Conservation (phyloP, 1,139 yeast genomes). For the Hyphopichia wangnamkhiaoensis region DNA sequence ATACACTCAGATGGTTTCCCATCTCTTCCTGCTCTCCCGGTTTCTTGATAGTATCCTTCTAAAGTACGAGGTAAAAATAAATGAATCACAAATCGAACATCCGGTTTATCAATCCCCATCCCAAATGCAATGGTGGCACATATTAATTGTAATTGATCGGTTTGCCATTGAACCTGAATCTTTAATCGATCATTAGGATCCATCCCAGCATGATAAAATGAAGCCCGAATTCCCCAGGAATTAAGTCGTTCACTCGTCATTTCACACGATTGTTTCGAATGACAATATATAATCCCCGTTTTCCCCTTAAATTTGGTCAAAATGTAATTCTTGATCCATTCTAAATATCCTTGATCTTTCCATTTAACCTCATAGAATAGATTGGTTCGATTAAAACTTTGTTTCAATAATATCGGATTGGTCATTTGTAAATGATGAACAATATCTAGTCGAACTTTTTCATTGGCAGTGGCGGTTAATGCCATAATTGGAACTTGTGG, state of each 20-base stretch:
- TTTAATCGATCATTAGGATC: slow-evolving; percentile 67
- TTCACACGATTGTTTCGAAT: slow-evolving; percentile 87
- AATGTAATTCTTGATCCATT: slow-evolving; percentile 62
- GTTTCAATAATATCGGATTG: slow-evolving; percentile 58
- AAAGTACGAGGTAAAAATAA: slow-evolving; percentile 85
- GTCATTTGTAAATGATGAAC: slow-evolving; percentile 66
- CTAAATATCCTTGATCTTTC: slow-evolving; percentile 59
- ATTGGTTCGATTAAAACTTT: slow-evolving; percentile 89
- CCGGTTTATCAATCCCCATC: slow-evolving; percentile 97
- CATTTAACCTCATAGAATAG: slow-evolving; percentile 74
- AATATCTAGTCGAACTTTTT: slow-evolving; percentile 85
- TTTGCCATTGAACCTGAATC: slow-evolving; percentile 84
- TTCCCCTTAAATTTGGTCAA: slow-evolving; percentile 50
- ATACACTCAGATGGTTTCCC: slow-evolving; percentile 80
- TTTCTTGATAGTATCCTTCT: slow-evolving; percentile 96
- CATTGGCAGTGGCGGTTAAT: slow-evolving; percentile 95
- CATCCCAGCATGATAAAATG: slow-evolving; percentile 95
- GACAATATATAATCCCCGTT: slow-evolving; percentile 93
- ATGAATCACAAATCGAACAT: slow-evolving; percentile 90
- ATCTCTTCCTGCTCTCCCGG: slow-evolving; percentile 99
- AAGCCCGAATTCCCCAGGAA: slow-evolving; percentile 62
- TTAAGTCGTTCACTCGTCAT: slow-evolving; percentile 66
- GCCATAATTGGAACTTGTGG: slow-evolving; percentile 93
- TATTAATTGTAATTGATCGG: slow-evolving; percentile 66
- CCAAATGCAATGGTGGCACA: slow-evolving; percentile 99